A percentile compares a stretch with the other conserved stretches of the same genome.
Conservation (phyloP, 2,329 filamentous ascomycete genomes). For the Pseudogymnoascus pannorum region DNA sequence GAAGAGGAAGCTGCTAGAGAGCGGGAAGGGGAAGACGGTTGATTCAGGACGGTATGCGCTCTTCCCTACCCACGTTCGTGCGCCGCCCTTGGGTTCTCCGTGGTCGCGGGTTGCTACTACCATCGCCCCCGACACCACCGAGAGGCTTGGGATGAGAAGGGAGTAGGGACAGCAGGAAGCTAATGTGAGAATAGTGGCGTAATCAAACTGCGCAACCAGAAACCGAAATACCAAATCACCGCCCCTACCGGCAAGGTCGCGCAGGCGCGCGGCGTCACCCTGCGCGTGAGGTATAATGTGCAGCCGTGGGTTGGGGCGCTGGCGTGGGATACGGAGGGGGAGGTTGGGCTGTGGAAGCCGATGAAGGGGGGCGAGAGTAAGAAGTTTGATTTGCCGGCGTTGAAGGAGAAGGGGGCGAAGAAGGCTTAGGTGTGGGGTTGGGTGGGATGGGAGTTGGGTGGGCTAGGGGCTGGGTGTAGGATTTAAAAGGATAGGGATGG, state of each 20-base stretch:
- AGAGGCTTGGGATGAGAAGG: conserved; percentile 11
- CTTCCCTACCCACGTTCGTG: too few relatives aligned
- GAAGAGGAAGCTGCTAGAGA: conserved; percentile 55
- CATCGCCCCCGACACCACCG: too few relatives aligned
- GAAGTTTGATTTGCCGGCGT: conserved; percentile 54
- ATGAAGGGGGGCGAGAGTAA: conserved; percentile 58
- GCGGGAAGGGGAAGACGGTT: conserved; percentile 51
- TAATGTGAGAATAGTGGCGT: conserved; percentile 48
- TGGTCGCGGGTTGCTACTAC: background rate
- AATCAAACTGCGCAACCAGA: conserved; percentile 72
- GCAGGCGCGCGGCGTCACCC: conserved; percentile 61
- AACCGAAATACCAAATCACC: conserved; percentile 95
- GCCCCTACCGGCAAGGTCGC: conserved; percentile 77
- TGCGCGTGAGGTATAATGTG: conserved; percentile 89
- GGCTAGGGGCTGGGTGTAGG: background rate
- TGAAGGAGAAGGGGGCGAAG: conserved; percentile 49
- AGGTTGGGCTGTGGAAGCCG: conserved; percentile 56
- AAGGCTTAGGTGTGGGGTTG: background rate
- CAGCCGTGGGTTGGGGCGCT: conserved; percentile 92
- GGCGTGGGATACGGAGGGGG: conserved; percentile 61
- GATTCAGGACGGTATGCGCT: conserved; percentile 33
- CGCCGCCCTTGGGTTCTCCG: too few relatives aligned
- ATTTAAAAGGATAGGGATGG: background rate
- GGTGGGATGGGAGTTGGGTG: background rate
- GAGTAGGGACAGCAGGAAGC: conserved; percentile 3